These are phyloP conservation scores for Pogostemon cablin DNA, from an alignment of 257 asterid species.

Conservation along the genomic window DNA sequence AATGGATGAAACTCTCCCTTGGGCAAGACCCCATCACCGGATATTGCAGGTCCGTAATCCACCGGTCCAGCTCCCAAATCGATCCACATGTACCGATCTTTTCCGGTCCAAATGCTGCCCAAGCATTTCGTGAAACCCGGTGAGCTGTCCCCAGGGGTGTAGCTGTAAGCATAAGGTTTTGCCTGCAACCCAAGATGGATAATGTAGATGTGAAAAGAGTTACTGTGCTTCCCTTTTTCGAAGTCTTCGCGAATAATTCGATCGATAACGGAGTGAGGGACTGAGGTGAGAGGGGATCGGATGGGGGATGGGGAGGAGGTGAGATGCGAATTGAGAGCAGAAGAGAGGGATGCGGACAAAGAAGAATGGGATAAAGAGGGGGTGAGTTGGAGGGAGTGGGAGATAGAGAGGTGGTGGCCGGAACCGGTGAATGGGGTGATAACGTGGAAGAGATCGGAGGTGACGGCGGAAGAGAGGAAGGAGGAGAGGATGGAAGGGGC, in stretches of 20 bases:
- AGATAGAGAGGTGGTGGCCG: slow-evolving; percentile 67
- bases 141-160: slow-evolving; percentile 75
- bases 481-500: slow-evolving; percentile 65
- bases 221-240: slow-evolving; percentile 56
- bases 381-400: slow-evolving; percentile 79
- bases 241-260: slow-evolving; percentile 60
- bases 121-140: slow-evolving; percentile 76
- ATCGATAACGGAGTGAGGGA: slow-evolving; percentile 60
- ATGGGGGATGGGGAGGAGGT: slow-evolving; percentile 49
- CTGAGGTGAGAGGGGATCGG: slow-evolving; percentile 63
- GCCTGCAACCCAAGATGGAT: slow-evolving; percentile 63
- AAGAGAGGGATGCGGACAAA: slow-evolving; percentile 49
- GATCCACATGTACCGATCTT: slow-evolving; percentile 88
- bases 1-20: slow-evolving; percentile 95
- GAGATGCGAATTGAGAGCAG: slow-evolving; percentile 57
- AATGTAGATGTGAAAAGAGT: slow-evolving; percentile 71
- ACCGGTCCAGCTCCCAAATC: slow-evolving; percentile 98
- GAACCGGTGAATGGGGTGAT: slow-evolving; percentile 65
- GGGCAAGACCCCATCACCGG: slow-evolving; percentile 93
- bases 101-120: slow-evolving; percentile 89
- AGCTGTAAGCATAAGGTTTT: slow-evolving; percentile 72
- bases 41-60: slow-evolving; percentile 88
- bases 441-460: slow-evolving; percentile 89
- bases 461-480: slow-evolving; percentile 63
- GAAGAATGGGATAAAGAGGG: slow-evolving; percentile 51